Evolutionary conservation across 345 rosid genomes (phyloP).

Genomic region (Gossypium arboreum): DNA sequence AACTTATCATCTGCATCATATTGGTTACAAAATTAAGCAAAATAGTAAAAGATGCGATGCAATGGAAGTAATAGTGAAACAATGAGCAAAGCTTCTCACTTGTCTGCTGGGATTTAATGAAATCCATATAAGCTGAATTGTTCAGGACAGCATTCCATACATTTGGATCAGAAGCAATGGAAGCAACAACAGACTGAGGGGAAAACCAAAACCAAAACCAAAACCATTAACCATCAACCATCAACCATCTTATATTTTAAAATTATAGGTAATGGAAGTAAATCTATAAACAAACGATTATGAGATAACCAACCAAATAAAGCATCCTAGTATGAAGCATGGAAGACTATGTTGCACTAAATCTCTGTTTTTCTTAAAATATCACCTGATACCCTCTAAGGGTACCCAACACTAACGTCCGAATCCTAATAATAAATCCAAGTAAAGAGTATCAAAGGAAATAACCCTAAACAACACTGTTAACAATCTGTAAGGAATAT

Average conservation of each 20-base stretch:
- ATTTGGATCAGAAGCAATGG: conserved; percentile 49
- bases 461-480: neutral
- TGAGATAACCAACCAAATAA: neutral
- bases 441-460: neutral
- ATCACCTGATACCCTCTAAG: neutral
- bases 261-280: neutral
- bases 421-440: neutral
- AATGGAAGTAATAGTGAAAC: neutral
- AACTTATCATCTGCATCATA: conserved; percentile 22
- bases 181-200: conserved; percentile 64
- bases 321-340: neutral
- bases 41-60: neutral
- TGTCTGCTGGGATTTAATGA: neutral
- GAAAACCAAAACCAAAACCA: conserved; percentile 11
- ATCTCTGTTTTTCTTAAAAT: neutral
- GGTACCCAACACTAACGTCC: neutral
- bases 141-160: neutral
- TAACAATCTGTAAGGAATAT: neutral
- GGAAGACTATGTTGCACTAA: neutral
- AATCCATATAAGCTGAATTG: neutral
- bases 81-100: neutral
- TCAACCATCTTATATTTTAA: neutral
- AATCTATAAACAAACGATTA: neutral
- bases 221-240: neutral
- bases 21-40: neutral